Conservation (phyloP, 257 asterid genomes). For the Verbena officinalis region DNA sequence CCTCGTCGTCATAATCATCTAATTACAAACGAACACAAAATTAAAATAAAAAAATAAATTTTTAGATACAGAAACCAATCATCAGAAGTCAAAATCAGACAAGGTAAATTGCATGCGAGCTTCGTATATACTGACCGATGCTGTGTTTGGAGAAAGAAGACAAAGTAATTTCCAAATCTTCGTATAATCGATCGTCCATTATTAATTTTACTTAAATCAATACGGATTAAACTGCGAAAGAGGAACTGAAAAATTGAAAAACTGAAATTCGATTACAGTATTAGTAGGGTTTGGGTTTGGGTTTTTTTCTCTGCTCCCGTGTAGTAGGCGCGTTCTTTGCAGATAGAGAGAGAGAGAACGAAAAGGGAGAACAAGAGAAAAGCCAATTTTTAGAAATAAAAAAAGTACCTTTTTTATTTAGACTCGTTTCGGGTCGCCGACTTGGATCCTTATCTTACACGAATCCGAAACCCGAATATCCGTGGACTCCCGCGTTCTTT, state of each 20-base stretch:
- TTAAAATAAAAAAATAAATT: background rate
- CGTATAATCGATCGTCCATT: slow-evolving; percentile 32
- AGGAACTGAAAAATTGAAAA: background rate
- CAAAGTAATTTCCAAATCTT: slow-evolving; percentile 24
- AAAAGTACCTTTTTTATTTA: background rate
- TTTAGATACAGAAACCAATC: background rate
- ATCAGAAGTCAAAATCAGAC: background rate
- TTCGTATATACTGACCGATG: slow-evolving; percentile 10
- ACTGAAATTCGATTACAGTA: too few relatives aligned
- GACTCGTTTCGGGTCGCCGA: slow-evolving; percentile 19
- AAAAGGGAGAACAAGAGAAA: background rate
- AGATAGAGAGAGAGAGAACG: slow-evolving; percentile 1
- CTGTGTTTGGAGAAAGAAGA: slow-evolving; percentile 25
- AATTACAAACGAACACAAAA: slow-evolving; percentile 24
- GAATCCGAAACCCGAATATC: slow-evolving; percentile 15
- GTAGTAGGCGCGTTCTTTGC: background rate
- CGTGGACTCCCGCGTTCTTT: slow-evolving; percentile 16
- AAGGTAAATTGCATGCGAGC: background rate
- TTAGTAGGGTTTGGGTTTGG: slow-evolving; percentile 19
- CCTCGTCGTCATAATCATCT: slow-evolving; percentile 38
- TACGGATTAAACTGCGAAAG: background rate
- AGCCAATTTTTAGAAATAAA: background rate
- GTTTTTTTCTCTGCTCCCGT: background rate
- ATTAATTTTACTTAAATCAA: background rate
- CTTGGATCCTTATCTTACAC: background rate